Percentiles rank a stretch among this genome's conserved stretches.
phyloP scores from a whole-genome alignment of 2,329 filamentous ascomycete species.

The Botrytis medusae region DNA sequence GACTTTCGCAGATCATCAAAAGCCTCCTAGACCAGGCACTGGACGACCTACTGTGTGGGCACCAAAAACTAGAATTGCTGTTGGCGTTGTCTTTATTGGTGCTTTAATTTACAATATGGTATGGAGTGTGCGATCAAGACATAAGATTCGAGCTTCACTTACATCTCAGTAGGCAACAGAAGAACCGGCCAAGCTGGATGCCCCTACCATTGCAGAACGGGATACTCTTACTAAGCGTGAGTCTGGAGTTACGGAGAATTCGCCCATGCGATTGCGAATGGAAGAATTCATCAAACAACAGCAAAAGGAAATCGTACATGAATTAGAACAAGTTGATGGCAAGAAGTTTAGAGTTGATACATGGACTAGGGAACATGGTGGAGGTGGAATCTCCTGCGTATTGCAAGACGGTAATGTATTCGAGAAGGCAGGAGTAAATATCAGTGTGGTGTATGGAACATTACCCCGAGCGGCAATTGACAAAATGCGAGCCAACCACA shows the following conservation, averaged over 20 bases:
- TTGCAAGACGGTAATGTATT: constrained; percentile 96
- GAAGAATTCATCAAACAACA: constrained; percentile 93
- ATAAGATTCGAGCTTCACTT: constrained; percentile 26
- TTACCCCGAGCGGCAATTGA: constrained; percentile 83
- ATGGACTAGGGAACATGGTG: constrained; percentile 85
- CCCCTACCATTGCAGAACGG: constrained; percentile 75
- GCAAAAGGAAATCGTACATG: constrained; percentile 81
- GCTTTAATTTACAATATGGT: constrained; percentile 53
- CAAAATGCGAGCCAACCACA: constrained; percentile 94
- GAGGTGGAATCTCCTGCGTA: constrained; percentile 91
- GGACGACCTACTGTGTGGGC: constrained; percentile 40
- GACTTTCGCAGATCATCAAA: constrained; percentile 28
- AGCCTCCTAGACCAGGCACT: constrained; percentile 27
- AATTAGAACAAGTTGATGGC: constrained; percentile 81
- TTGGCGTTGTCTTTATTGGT: constrained; percentile 50
- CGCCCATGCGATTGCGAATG: constrained; percentile 97
- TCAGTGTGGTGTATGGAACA: constrained; percentile 90
- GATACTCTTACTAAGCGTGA: constrained; percentile 81
- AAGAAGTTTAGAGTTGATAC: constrained; percentile 78
- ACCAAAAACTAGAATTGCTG: constrained; percentile 48
- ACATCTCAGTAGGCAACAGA: constrained; percentile 37
- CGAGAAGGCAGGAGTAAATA: constrained; percentile 95
- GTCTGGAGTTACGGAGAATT: constrained; percentile 69
- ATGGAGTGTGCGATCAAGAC: constrained; percentile 23
- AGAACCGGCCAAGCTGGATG: constrained; percentile 51